Percentiles rank a stretch among this genome's conserved stretches.
phyloP scores from a whole-genome alignment of 1,139 yeast genomes.

The Sugiyamaella novakii region DNA sequence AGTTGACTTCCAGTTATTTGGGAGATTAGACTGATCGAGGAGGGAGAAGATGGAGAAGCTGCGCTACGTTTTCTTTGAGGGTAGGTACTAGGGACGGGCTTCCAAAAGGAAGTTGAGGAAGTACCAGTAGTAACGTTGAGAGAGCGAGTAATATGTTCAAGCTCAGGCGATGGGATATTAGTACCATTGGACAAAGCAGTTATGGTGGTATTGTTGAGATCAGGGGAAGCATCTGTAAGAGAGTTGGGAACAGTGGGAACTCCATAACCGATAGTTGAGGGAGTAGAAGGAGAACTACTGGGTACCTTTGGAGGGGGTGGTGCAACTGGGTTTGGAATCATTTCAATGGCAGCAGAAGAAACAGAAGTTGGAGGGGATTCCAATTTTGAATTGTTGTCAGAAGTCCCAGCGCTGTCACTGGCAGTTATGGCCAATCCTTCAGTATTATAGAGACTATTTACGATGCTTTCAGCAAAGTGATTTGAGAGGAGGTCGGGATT shows the following conservation, averaged over 20 bases:
- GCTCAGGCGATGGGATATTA: background rate
- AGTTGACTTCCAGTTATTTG: background rate
- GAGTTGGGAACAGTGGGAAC: too few relatives aligned
- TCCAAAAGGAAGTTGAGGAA: conserved; percentile 4
- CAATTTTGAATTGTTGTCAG: background rate
- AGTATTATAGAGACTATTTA: conserved; percentile 17
- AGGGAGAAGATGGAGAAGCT: background rate
- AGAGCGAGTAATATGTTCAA: background rate
- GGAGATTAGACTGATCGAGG: background rate
- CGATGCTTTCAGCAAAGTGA: conserved; percentile 18
- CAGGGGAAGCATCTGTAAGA: too few relatives aligned
- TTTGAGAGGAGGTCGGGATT: conserved; percentile 4
- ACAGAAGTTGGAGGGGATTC: conserved; percentile 1
- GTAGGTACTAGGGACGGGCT: background rate
- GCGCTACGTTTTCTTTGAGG: conserved; percentile 1
- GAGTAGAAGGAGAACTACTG: background rate
- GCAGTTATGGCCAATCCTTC: too few relatives aligned
- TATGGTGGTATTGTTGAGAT: too few relatives aligned
- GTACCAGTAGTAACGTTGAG: background rate
- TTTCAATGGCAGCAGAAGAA: background rate
- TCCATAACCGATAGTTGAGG: background rate
- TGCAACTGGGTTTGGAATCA: background rate
- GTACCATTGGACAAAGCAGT: background rate
- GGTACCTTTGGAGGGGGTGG: background rate
- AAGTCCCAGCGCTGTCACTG: conserved; percentile 1